These are phyloP conservation scores for Achlya hypogyna DNA, from an alignment of 352 stramenopile species.

Conservation along the genomic window DNA sequence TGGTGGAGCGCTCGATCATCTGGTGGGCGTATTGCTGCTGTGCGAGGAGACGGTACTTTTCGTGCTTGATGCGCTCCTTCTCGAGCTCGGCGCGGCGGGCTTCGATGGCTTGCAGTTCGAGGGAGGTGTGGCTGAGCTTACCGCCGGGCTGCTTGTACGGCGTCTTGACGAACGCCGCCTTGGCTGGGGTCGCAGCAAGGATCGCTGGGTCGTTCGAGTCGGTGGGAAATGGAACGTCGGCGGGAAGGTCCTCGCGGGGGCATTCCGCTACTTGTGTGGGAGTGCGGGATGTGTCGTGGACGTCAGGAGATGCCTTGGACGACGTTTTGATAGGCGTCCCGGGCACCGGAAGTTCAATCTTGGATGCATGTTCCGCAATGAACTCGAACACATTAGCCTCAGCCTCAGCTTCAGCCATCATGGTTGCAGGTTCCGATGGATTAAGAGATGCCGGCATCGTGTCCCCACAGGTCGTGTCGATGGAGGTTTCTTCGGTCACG, in stretches of 20 bases:
- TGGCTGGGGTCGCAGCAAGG: neutral
- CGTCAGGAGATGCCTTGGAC: too few species aligned
- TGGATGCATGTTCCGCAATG: neutral
- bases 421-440: too few species aligned
- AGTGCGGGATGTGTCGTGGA: too few species aligned
- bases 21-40: neutral
- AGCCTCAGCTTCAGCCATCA: neutral
- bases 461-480: neutral
- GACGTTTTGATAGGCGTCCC: too few species aligned
- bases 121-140: neutral
- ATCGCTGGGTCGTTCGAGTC: neutral
- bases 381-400: neutral
- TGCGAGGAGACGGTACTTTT: neutral
- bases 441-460: neutral
- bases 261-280: too few species aligned
- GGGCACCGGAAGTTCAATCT: too few species aligned
- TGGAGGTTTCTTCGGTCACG: neutral
- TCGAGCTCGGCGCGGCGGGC: neutral
- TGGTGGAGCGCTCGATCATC: neutral
- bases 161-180: slow-evolving; percentile 2
- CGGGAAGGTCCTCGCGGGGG: neutral
- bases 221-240: neutral
- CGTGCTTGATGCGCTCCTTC: neutral
- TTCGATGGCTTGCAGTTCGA: slow-evolving; percentile 1
- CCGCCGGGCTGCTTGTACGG: neutral